A percentile compares a stretch with the other conserved stretches of the same genome.
These are phyloP conservation scores for button mushroom (Agaricus bisporus) DNA, from an alignment of 768 basidiomycete genomes.

Conservation along the genomic window DNA sequence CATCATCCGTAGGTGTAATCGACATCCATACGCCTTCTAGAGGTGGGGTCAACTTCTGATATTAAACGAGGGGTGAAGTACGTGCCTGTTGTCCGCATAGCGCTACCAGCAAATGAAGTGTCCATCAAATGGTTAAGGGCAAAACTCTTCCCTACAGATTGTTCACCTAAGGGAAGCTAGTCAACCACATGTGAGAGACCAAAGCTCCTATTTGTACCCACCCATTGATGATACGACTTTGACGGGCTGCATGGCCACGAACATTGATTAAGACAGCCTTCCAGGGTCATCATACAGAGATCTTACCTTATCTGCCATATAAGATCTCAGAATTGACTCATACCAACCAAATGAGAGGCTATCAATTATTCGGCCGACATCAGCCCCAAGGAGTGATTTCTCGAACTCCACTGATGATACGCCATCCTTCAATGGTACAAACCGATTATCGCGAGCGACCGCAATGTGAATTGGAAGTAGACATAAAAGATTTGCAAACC, in stretches of 20 bases:
- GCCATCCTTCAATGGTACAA: slow-evolving; percentile 52
- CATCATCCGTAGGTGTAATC: slow-evolving; percentile 51
- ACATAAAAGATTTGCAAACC: slow-evolving; percentile 56
- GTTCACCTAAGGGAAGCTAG: slow-evolving; percentile 34
- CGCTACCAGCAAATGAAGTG: slow-evolving; percentile 60
- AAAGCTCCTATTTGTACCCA: slow-evolving; percentile 11
- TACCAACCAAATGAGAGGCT: slow-evolving; percentile 58
- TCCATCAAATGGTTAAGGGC: slow-evolving; percentile 55
- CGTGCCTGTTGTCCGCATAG: slow-evolving; percentile 54
- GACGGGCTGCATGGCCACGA: slow-evolving; percentile 36
- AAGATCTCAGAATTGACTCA: slow-evolving; percentile 57
- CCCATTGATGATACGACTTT: slow-evolving; percentile 65
- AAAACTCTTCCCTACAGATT: slow-evolving; percentile 60
- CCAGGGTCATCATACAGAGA: not conserved
- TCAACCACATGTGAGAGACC: not conserved
- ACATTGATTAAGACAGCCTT: not conserved
- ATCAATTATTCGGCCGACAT: slow-evolving; percentile 52
- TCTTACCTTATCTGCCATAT: slow-evolving; percentile 48
- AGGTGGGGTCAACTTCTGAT: not conserved
- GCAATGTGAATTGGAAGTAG: slow-evolving; percentile 63
- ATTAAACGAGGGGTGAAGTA: not conserved
- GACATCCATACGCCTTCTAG: slow-evolving; percentile 63
- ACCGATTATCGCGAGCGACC: slow-evolving; percentile 51
- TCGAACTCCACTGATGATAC: slow-evolving; percentile 45
- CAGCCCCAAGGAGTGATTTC: slow-evolving; percentile 49